Percentiles rank a stretch among this genome's conserved stretches.
Conservation (phyloP, 108 stramenopile species). For the Craspedostauros australis region DNA sequence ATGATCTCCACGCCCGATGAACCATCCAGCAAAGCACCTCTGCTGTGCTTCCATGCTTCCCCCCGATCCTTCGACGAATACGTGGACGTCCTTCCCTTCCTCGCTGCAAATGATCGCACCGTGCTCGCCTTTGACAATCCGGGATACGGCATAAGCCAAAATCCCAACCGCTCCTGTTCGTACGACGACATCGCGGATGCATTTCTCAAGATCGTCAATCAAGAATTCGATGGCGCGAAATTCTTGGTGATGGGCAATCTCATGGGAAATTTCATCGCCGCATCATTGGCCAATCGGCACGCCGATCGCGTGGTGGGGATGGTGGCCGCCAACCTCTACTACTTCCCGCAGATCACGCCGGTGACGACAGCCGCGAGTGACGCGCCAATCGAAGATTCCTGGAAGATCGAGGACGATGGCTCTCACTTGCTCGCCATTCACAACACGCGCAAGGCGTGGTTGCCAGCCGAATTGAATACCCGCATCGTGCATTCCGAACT, state of each 20-base stretch:
- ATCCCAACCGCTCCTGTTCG: conserved; percentile 12
- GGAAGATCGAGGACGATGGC: conserved; percentile 17
- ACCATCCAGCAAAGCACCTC: neutral
- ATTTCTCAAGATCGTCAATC: too few species aligned
- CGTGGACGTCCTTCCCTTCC: conserved; percentile 16
- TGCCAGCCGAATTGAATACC: conserved; percentile 20
- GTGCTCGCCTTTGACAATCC: conserved; percentile 19
- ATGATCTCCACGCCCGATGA: neutral
- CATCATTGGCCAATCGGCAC: conserved; percentile 25
- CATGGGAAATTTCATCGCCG: conserved; percentile 19
- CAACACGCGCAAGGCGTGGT: conserved; percentile 4
- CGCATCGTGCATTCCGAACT: conserved; percentile 22
- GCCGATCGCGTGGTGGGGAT: conserved; percentile 19
- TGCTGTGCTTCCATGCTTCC: conserved; percentile 23
- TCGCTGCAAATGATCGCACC: conserved; percentile 12
- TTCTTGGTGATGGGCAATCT: conserved; percentile 7
- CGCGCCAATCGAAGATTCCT: neutral
- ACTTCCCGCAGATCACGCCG: neutral
- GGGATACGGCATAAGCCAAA: conserved; percentile 19
- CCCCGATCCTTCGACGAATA: conserved; percentile 28
- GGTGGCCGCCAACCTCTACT: conserved; percentile 17
- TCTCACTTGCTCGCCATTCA: conserved; percentile 16
- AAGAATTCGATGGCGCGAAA: conserved; percentile 16
- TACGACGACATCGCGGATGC: conserved; percentile 29
- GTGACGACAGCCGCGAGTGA: neutral